A percentile compares a stretch with the other conserved stretches of the same genome.
Evolutionary conservation across 2,329 filamentous ascomycete species (phyloP).

Genomic region (Clonostachys solani): DNA sequence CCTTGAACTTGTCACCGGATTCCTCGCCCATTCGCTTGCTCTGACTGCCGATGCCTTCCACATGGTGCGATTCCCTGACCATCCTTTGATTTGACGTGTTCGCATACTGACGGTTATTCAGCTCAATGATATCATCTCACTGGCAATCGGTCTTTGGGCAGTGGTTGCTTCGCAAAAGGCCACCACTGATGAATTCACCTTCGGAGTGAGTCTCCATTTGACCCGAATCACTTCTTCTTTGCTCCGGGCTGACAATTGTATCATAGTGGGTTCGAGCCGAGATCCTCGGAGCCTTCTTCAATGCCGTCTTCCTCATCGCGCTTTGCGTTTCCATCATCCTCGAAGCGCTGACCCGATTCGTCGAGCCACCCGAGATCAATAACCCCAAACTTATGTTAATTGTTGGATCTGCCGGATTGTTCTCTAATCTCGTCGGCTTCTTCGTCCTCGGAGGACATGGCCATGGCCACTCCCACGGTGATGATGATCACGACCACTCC

Average conservation of each 20-base stretch:
- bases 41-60: slow-evolving; percentile 97
- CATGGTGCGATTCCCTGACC: slow-evolving; percentile 60
- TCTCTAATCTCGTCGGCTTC: slow-evolving; percentile 85
- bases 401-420: slow-evolving; percentile 80
- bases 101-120: slow-evolving; percentile 21
- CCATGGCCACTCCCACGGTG: slow-evolving; percentile 66
- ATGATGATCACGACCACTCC: slow-evolving; percentile 46
- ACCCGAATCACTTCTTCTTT: background rate
- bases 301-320: slow-evolving; percentile 95
- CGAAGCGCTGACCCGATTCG: slow-evolving; percentile 86
- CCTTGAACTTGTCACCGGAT: slow-evolving; percentile 80
- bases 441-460: slow-evolving; percentile 91
- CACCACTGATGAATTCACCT: slow-evolving; percentile 89
- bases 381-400: slow-evolving; percentile 85
- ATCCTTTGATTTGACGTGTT: background rate
- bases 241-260: background rate
- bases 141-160: slow-evolving; percentile 91
- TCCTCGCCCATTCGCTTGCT: slow-evolving; percentile 85
- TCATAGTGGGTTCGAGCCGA: slow-evolving; percentile 89
- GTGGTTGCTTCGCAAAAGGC: slow-evolving; percentile 83
- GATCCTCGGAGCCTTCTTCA: slow-evolving; percentile 92
- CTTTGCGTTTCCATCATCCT: slow-evolving; percentile 95
- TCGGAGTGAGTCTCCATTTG: slow-evolving; percentile 61
- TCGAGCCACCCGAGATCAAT: slow-evolving; percentile 83
- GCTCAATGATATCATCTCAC: slow-evolving; percentile 96